These are phyloP conservation scores for Hippophae tibetana DNA, from an alignment of 306 rosid genomes.

Conservation along the genomic window DNA sequence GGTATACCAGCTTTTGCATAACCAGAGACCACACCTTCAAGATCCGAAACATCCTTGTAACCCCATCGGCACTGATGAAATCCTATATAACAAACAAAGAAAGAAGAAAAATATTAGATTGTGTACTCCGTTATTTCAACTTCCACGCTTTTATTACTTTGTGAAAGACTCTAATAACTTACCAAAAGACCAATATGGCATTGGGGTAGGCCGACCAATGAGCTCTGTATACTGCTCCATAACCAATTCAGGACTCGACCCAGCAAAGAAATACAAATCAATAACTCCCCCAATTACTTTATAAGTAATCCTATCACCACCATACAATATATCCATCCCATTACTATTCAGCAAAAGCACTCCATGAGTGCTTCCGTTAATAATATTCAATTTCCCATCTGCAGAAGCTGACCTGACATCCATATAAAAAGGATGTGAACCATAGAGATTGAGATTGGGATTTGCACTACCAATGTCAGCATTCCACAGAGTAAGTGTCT, in stretches of 20 bases:
- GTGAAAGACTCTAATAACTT: constrained; percentile 10
- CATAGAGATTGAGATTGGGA: constrained; percentile 55
- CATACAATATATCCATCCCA: constrained; percentile 67
- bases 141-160: too few relatives aligned
- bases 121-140: too few relatives aligned
- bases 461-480: constrained; percentile 38
- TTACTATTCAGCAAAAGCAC: constrained; percentile 64
- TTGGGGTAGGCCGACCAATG: constrained; percentile 69
- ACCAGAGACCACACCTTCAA: constrained; percentile 56
- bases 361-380: constrained; percentile 56
- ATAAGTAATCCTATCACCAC: constrained; percentile 53
- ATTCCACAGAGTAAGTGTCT: constrained; percentile 55
- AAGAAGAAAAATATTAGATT: not conserved
- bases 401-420: constrained; percentile 45
- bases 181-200: constrained; percentile 97
- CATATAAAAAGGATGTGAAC: constrained; percentile 81
- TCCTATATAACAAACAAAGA: constrained; percentile 30
- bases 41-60: constrained; percentile 60
- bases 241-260: constrained; percentile 59
- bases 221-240: constrained; percentile 68
- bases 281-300: constrained; percentile 69
- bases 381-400: constrained; percentile 25
- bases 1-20: constrained; percentile 66
- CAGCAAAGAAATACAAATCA: constrained; percentile 62
- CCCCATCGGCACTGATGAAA: constrained; percentile 84